phyloP scores from a whole-genome alignment of 768 basidiomycete genomes.

The Sarcodon aspratus region DNA sequence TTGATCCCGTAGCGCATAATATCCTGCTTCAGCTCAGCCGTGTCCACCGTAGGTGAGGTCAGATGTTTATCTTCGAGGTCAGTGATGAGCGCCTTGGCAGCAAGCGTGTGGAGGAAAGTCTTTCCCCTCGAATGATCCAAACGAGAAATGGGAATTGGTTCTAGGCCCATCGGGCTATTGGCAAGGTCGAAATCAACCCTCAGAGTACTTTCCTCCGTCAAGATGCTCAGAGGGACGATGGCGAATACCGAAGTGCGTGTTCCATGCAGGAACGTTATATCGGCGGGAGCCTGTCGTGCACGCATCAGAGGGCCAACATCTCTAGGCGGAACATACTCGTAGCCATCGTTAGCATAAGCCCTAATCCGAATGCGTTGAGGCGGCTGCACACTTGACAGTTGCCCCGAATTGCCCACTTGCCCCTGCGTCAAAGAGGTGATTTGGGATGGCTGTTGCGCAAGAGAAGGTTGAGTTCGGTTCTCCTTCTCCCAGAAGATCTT shows the following conservation, averaged over 20 bases:
- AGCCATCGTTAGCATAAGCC: too few relatives aligned
- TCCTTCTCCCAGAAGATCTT: slow-evolving; percentile 33
- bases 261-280: slow-evolving; percentile 17
- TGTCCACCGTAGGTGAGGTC: slow-evolving; percentile 20
- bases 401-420: too few relatives aligned
- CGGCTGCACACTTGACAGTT: too few relatives aligned
- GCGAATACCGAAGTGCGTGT: slow-evolving; percentile 23
- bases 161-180: background rate
- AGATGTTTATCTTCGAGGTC: slow-evolving; percentile 26
- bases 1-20: slow-evolving; percentile 37
- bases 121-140: too few relatives aligned
- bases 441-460: too few relatives aligned
- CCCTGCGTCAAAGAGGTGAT: too few relatives aligned
- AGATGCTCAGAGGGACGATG: slow-evolving; percentile 8
- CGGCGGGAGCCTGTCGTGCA: slow-evolving; percentile 20
- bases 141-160: slow-evolving; percentile 15
- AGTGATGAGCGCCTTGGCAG: slow-evolving; percentile 41
- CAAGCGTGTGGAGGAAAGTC: slow-evolving; percentile 46
- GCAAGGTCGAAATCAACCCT: slow-evolving; percentile 14
- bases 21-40: slow-evolving; percentile 14
- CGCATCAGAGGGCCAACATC: too few relatives aligned
- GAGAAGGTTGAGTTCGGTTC: too few relatives aligned
- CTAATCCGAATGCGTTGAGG: too few relatives aligned
- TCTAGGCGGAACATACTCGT: too few relatives aligned
- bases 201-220: slow-evolving; percentile 17